These are phyloP conservation scores for Asterionellopsis glacialis DNA, from an alignment of 108 stramenopile species.

Conservation along the genomic window DNA sequence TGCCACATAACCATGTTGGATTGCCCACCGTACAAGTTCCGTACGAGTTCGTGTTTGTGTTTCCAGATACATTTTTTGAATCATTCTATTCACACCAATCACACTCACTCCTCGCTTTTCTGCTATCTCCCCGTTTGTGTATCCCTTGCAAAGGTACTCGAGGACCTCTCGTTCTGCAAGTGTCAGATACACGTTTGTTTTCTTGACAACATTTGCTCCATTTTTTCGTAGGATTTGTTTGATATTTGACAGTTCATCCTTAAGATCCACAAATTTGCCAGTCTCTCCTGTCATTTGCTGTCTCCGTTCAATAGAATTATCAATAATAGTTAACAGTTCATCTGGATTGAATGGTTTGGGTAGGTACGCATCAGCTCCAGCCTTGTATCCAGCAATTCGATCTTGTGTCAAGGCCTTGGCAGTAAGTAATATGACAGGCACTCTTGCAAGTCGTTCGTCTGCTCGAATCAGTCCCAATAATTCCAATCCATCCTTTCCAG, in stretches of 20 bases:
- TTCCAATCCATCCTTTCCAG: slow-evolving; percentile 75
- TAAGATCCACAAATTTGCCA: slow-evolving; percentile 16
- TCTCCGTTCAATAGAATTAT: slow-evolving; percentile 49
- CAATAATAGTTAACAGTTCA: slow-evolving; percentile 76
- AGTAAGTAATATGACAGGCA: slow-evolving; percentile 80
- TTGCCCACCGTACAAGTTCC: slow-evolving; percentile 61
- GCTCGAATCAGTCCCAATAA: slow-evolving; percentile 50
- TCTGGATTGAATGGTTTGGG: slow-evolving; percentile 89
- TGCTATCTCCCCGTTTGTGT: slow-evolving; percentile 45
- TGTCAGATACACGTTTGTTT: slow-evolving; percentile 40
- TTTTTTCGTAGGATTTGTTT: slow-evolving; percentile 32
- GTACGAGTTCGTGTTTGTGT: slow-evolving; percentile 41
- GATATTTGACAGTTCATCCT: slow-evolving; percentile 34
- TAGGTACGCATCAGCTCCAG: slow-evolving; percentile 76
- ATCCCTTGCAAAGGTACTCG: slow-evolving; percentile 36
- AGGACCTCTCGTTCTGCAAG: slow-evolving; percentile 38
- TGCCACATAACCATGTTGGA: slow-evolving; percentile 38
- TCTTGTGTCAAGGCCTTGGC: slow-evolving; percentile 79
- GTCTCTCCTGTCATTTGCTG: slow-evolving; percentile 26
- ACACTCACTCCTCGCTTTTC: slow-evolving; percentile 10
- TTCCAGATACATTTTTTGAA: slow-evolving; percentile 25
- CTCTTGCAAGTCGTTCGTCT: slow-evolving; percentile 13
- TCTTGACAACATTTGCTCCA: slow-evolving; percentile 20
- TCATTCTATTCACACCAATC: slow-evolving; percentile 15
- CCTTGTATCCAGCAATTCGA: slow-evolving; percentile 76